Base-by-base conservation (phyloP, 176 grass and related monocot species). In the Eragrostis nindensis region DNA sequence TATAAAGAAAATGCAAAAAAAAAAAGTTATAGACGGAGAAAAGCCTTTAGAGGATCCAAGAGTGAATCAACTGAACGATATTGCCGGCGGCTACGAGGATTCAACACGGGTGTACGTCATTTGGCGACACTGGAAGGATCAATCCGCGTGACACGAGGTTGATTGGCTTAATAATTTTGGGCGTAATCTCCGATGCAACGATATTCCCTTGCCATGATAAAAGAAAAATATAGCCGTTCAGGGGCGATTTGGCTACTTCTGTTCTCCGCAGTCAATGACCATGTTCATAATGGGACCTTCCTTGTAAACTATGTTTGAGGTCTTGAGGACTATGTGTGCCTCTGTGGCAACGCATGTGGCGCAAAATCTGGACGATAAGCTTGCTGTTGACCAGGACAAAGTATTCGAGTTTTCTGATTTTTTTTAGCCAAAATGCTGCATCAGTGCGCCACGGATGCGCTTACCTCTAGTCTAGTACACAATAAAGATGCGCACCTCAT, bases 101-200 rank as follows among this genome's bases (percentile, higher is more conserved):
- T 64, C 73, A 56, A 24, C 73, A 47, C 39, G 71, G 24, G 18
- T 6, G n/a, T 14, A 24, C 48, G 71, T 83, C 71, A 56, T 56
- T 56, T 56, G 81, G 62, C 64, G 62, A 78, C 45, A 38, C 17
- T 17, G 21, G 8, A 48, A 47, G 61, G 11, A 24, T 29, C 62
- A n/a, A 18, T 75, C 48, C 49, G 15, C 69, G 53, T 81, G 4
- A 21, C 36, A 50, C 43, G 29, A 22, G 26, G 17, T 65, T 48
- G 59, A 65, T 78, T 65, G 49, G 25, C 41, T 47, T 21, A 8
- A 60, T 30, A 10, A 1, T 18, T 62, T 4, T 46, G 15, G 4
- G 53, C 17, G 53, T 25, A 11, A 41, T 56, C 30, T 15, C 30
- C 18, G n/a, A n/a, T n/a, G n/a, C n/a, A 14, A 50, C 29, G 14